phyloP scores from a whole-genome alignment of 1,284 basidiomycete genomes.

The Rhodotorula sp. region DNA sequence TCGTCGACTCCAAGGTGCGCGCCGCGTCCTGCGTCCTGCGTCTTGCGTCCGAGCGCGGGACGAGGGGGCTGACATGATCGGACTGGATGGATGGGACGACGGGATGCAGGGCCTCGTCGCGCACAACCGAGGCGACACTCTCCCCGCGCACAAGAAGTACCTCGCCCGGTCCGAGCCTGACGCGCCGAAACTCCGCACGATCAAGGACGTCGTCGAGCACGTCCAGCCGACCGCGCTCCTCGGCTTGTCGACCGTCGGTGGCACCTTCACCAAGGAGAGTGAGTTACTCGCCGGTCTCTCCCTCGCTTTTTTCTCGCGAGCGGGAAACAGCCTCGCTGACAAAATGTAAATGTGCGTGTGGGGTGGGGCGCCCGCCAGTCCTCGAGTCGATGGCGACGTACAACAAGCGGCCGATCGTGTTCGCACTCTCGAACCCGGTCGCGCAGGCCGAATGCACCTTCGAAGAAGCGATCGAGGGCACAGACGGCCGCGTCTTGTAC shows the following conservation, averaged over 20 bases:
- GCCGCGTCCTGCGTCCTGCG: background rate
- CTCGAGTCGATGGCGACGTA: constrained; percentile 78
- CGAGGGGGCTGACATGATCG: background rate
- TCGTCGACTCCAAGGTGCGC: constrained; percentile 68
- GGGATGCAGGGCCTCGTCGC: constrained; percentile 69
- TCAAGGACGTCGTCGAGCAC: constrained; percentile 76
- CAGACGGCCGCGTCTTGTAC: constrained; percentile 70
- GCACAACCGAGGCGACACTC: constrained; percentile 56
- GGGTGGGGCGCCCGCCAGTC: constrained; percentile 44
- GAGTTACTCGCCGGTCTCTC: too few species aligned
- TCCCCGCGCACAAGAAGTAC: constrained; percentile 76
- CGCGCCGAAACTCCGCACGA: constrained; percentile 68
- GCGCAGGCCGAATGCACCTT: constrained; percentile 63
- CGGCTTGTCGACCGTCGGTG: constrained; percentile 82
- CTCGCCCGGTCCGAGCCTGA: constrained; percentile 78
- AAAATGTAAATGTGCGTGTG: too few species aligned
- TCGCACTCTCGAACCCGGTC: constrained; percentile 91
- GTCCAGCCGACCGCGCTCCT: constrained; percentile 88
- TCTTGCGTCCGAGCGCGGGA: background rate
- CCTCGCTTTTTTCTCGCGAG: too few species aligned
- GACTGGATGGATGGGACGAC: too few species aligned
- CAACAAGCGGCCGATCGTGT: constrained; percentile 86
- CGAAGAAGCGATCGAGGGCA: constrained; percentile 75
- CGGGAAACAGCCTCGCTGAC: background rate
- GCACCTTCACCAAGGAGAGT: constrained; percentile 70